phyloP scores from a whole-genome alignment of 2,329 filamentous ascomycete species.

The Trichocomaceae sp. region DNA sequence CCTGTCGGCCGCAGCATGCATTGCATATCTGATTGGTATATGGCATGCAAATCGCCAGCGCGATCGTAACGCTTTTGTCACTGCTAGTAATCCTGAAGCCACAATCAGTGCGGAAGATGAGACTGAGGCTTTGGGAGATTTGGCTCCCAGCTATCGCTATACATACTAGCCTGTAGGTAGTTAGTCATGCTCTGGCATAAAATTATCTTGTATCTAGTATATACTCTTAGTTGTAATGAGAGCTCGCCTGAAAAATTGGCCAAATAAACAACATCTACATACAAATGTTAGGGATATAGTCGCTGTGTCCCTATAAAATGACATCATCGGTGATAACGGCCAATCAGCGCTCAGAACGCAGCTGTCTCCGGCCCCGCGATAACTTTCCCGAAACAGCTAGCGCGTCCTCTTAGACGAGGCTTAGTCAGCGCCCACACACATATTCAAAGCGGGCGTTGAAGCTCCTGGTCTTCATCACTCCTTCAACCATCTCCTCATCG shows the following conservation, averaged over 20 bases:
- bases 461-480: conserved; percentile 29
- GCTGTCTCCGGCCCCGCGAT: conserved; percentile 2
- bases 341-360: neutral
- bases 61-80: conserved; percentile 24
- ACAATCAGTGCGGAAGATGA: conserved; percentile 22
- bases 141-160: conserved; percentile 39
- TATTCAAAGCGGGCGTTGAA: conserved; percentile 30
- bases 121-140: conserved; percentile 33
- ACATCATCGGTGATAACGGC: neutral
- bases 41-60: conserved; percentile 37
- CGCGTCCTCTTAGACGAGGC: conserved; percentile 16
- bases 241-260: neutral
- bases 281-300: neutral
- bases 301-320: neutral
- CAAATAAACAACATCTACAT: neutral
- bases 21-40: conserved; percentile 32
- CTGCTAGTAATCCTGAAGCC: conserved; percentile 17
- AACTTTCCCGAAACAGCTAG: conserved; percentile 12
- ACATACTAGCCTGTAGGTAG: conserved; percentile 20
- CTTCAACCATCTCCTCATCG: conserved; percentile 41
- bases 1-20: conserved; percentile 53
- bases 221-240: neutral
- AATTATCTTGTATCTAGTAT: neutral
- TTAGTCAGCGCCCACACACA: conserved; percentile 38
- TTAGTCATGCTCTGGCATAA: neutral